Percentiles rank a stretch among this genome's conserved stretches.
phyloP scores from a whole-genome alignment of 1,284 basidiomycete genomes.

The Ganoderma meredithae region DNA sequence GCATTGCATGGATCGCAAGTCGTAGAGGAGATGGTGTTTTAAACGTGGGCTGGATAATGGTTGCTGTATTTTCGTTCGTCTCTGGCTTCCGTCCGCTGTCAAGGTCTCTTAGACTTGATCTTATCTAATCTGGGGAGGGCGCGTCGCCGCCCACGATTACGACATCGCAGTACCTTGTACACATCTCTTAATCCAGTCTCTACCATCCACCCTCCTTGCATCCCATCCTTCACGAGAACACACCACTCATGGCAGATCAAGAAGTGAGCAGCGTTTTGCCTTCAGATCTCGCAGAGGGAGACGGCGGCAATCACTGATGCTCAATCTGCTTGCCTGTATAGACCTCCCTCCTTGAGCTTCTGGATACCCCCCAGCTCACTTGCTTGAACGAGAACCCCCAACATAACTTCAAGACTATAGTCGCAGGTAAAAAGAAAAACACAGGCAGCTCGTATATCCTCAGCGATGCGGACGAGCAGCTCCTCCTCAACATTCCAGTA shows the following conservation, averaged over 20 bases:
- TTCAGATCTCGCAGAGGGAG: not conserved
- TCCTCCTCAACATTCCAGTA: slow-evolving; percentile 75
- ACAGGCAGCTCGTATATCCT: slow-evolving; percentile 60
- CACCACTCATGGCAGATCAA: slow-evolving; percentile 25
- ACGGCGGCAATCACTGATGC: not conserved
- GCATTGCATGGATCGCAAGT: slow-evolving; percentile 2
- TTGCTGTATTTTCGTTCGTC: slow-evolving; percentile 22
- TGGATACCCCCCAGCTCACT: slow-evolving; percentile 69
- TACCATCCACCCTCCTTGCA: slow-evolving; percentile 2
- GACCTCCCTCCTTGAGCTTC: slow-evolving; percentile 66
- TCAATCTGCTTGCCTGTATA: slow-evolving; percentile 38
- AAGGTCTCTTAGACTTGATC: slow-evolving; percentile 26
- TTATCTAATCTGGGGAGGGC: slow-evolving; percentile 37
- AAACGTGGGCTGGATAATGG: slow-evolving; percentile 7
- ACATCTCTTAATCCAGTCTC: slow-evolving; percentile 28
- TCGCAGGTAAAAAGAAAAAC: slow-evolving; percentile 59
- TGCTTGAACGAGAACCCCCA: slow-evolving; percentile 78
- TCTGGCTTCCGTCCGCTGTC: slow-evolving; percentile 8
- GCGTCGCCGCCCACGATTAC: slow-evolving; percentile 17
- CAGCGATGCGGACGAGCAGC: slow-evolving; percentile 84
- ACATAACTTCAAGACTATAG: slow-evolving; percentile 69
- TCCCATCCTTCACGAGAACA: not conserved
- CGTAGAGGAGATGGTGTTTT: slow-evolving; percentile 3
- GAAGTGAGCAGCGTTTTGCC: slow-evolving; percentile 20
- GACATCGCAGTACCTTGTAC: slow-evolving; percentile 20